These are phyloP conservation scores for Pythium rhizo-oryzae DNA, from an alignment of 352 stramenopile species.

Conservation along the genomic window DNA sequence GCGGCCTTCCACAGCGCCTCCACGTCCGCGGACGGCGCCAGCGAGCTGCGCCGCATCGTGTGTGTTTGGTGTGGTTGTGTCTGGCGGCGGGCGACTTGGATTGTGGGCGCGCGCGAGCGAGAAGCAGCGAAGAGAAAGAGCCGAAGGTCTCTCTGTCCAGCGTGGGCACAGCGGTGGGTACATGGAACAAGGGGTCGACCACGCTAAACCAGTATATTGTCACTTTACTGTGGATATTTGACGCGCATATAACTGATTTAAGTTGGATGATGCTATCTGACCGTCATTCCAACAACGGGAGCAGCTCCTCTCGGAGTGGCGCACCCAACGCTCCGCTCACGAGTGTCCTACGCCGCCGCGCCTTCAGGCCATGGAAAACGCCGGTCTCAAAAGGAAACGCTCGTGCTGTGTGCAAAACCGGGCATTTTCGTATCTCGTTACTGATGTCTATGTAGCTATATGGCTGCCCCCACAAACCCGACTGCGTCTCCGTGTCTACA, in stretches of 20 bases:
- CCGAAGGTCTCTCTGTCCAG: background rate
- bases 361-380: background rate
- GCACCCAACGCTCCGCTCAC: background rate
- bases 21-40: slow-evolving; percentile 7
- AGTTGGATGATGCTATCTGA: slow-evolving; percentile 2
- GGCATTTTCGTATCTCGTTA: too few species aligned
- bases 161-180: slow-evolving; percentile 6
- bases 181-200: background rate
- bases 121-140: background rate
- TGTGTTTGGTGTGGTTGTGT: background rate
- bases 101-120: background rate
- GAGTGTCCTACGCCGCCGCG: background rate
- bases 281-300: background rate
- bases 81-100: background rate
- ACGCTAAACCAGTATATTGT: background rate
- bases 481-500: slow-evolving; percentile 35
- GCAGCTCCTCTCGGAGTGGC: background rate
- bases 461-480: too few species aligned
- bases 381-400: background rate
- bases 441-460: slow-evolving; percentile 1
- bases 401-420: background rate
- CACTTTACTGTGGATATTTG: background rate
- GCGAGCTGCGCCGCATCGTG: background rate
- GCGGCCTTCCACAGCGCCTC: slow-evolving; percentile 30
- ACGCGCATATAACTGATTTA: slow-evolving; percentile 1